Conservation (phyloP, 1,139 yeast species). For the Scheffersomyces illinoinensis region DNA sequence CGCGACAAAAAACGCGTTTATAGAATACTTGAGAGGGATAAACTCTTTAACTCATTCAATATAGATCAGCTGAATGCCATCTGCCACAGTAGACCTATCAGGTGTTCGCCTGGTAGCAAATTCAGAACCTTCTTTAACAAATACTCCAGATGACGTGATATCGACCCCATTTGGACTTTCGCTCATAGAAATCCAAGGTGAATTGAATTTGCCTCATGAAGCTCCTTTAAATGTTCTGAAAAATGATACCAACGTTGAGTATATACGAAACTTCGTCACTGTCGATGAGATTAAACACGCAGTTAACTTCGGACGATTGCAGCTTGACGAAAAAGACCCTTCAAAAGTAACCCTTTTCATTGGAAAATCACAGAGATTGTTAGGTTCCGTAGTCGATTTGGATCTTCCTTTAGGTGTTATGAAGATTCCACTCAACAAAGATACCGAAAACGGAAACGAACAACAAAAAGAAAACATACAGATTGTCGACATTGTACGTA, state of each 20-base stretch:
- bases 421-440: conserved; percentile 35
- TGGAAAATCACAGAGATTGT: conserved; percentile 65
- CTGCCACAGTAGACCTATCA: conserved; percentile 31
- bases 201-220: conserved; percentile 52
- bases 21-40: too few species aligned
- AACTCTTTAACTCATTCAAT: background rate
- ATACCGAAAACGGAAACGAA: conserved; percentile 10
- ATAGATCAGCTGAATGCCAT: conserved; percentile 10
- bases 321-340: conserved; percentile 45
- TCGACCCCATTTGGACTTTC: conserved; percentile 59
- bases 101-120: conserved; percentile 14
- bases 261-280: conserved; percentile 27
- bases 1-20: background rate
- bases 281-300: conserved; percentile 45
- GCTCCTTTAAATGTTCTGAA: conserved; percentile 25
- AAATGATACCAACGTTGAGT: conserved; percentile 22
- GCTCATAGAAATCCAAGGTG: conserved; percentile 72
- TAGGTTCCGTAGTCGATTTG: conserved; percentile 57
- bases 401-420: conserved; percentile 65
- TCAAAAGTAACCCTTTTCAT: conserved; percentile 56
- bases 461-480: conserved; percentile 25
- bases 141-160: conserved; percentile 23
- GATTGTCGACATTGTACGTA: conserved; percentile 57
- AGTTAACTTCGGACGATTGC: conserved; percentile 59
- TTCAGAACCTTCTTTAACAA: conserved; percentile 4